phyloP scores from a whole-genome alignment of 371 early-diverging fungal species.

The Catenaria anguillulae region DNA sequence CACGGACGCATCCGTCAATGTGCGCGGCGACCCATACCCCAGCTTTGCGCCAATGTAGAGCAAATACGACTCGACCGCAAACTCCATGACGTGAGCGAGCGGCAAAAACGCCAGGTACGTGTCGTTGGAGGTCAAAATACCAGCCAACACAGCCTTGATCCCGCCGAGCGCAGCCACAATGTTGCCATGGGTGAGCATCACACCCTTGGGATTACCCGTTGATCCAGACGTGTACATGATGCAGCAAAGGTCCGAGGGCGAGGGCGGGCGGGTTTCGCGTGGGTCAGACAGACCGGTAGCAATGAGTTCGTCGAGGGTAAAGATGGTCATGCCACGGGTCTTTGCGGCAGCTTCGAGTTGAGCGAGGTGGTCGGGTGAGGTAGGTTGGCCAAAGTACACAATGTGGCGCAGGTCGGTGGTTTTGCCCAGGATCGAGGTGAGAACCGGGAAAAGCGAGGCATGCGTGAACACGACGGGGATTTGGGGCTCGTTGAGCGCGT shows the following conservation, averaged over 20 bases:
- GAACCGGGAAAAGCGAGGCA: conserved; percentile 58
- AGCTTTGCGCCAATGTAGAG: conserved; percentile 60
- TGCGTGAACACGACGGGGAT: conserved; percentile 61
- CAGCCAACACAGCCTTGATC: conserved; percentile 12
- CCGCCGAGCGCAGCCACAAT: conserved; percentile 40
- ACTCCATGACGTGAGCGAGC: conserved; percentile 82
- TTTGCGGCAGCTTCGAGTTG: conserved; percentile 19
- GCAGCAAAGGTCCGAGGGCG: conserved; percentile 61
- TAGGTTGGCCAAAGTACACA: conserved; percentile 56
- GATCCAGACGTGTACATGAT: conserved; percentile 96
- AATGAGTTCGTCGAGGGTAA: conserved; percentile 40
- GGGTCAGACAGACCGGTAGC: conserved; percentile 47
- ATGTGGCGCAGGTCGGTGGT: conserved; percentile 52
- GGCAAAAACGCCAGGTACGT: conserved; percentile 73
- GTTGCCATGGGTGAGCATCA: conserved; percentile 69
- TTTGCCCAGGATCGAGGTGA: conserved; percentile 38
- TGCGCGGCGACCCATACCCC: conserved; percentile 78
- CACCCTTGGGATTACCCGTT: conserved; percentile 83
- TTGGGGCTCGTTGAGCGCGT: conserved; percentile 70
- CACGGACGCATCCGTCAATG: conserved; percentile 76
- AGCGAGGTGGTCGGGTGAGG: conserved; percentile 24
- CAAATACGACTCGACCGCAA: conserved; percentile 58
- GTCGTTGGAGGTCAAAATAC: neutral
- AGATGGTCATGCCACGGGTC: conserved; percentile 20
- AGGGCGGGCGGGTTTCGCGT: conserved; percentile 44